A percentile compares a stretch with the other conserved stretches of the same genome.
phyloP scores from a whole-genome alignment of 1,139 yeast genomes.

The Geotrichum candidum region DNA sequence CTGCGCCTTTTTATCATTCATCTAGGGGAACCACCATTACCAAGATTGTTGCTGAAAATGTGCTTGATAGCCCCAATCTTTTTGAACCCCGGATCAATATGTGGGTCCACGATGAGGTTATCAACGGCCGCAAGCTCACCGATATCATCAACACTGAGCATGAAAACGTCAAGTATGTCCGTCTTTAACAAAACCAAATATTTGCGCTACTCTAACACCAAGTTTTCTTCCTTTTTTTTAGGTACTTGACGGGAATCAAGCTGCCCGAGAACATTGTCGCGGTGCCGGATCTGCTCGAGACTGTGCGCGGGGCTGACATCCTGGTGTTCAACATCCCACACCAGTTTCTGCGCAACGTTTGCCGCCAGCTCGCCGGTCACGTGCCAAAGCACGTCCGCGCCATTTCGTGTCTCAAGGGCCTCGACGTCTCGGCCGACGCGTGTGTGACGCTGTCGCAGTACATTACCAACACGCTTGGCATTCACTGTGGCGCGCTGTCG shows the following conservation, averaged over 20 bases:
- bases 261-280: slow-evolving; percentile 79
- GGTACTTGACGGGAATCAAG: slow-evolving; percentile 65
- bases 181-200: too few species aligned
- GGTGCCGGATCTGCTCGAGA: slow-evolving; percentile 68
- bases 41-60: slow-evolving; percentile 83
- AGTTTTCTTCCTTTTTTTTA: background rate
- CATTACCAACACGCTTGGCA: slow-evolving; percentile 68
- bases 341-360: slow-evolving; percentile 62
- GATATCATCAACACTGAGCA: slow-evolving; percentile 80
- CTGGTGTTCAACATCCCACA: slow-evolving; percentile 90
- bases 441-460: slow-evolving; percentile 71
- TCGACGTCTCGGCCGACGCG: slow-evolving; percentile 74
- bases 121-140: slow-evolving; percentile 61
- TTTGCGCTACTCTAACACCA: background rate
- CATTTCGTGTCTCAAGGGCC: slow-evolving; percentile 87
- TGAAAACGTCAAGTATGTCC: slow-evolving; percentile 63
- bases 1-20: too few species aligned
- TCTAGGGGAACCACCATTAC: slow-evolving; percentile 79
- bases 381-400: slow-evolving; percentile 69
- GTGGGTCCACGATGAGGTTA: slow-evolving; percentile 90
- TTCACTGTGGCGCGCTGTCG: slow-evolving; percentile 87
- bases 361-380: slow-evolving; percentile 69
- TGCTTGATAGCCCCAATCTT: slow-evolving; percentile 54
- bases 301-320: slow-evolving; percentile 71
- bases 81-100: slow-evolving; percentile 68